Evolutionary conservation across 495 filamentous ascomycete species (phyloP), one percentile per base, ranked within the genome.

Genomic region (Platismatia glauca): DNA sequence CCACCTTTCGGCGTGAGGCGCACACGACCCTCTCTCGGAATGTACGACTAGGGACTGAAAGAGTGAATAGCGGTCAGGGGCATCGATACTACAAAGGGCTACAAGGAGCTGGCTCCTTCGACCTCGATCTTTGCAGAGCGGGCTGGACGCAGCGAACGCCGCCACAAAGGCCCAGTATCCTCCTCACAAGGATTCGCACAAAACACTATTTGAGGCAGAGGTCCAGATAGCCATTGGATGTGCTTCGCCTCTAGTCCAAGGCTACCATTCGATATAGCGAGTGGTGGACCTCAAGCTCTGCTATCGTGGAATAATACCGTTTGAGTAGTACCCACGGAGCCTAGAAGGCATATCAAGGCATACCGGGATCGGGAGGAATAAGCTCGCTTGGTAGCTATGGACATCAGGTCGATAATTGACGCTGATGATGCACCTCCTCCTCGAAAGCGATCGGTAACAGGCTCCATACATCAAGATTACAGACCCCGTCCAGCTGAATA

Each of bases 401-500:
- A 82, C 72, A 75, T 82, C 74, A 76, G 77, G 72, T 78, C 75
- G 41, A 79, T 82, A 68, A 79, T 82, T 71, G 80, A 81, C 61
- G 75, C 60, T 62, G 78, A 82, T 66, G 75, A 75, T 59, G 71
- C 72, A 57, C 71, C 71, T 66, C 70, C 62, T 44, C 38, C 65
- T 33, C 46, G 63, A 44, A 66, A 61, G 33, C 43, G 39, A 44
- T 71, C 69, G 68, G 72, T 61, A 69, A 69, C 60, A 55, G 71
- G 68, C 68, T 66, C 31, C 22, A 46, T 65, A 57, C 72, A 63
- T 3, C 62, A 65, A 61, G 64, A 59, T 4, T 68, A 72, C 68
- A 70, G 64, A 71, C 41, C 75, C 71, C 60, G 63, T 62, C 62
- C 62, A 41, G 56, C 59, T 55, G 60, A 56, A 55, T 27, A 37